phyloP scores from a whole-genome alignment of 148 eudicot species.

The Chenopodium suecicum region DNA sequence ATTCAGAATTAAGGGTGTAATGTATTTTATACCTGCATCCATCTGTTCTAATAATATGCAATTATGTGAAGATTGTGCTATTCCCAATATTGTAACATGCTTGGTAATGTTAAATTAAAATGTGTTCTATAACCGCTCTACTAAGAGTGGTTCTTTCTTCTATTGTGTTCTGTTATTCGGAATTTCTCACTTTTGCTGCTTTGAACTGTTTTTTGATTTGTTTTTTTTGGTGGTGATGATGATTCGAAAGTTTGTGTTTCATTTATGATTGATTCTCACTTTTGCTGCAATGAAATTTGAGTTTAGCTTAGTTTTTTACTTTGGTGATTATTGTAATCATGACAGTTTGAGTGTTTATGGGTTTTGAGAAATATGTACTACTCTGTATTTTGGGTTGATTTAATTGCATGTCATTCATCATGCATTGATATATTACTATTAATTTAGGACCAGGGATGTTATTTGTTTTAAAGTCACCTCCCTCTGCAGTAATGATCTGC shows the following conservation, averaged over 20 bases:
- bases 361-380: neutral
- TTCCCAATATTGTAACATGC: too few relatives aligned
- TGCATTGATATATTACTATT: too few relatives aligned
- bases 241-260: too few relatives aligned
- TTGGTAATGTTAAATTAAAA: too few relatives aligned
- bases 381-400: neutral
- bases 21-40: too few relatives aligned
- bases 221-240: too few relatives aligned
- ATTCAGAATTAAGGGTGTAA: too few relatives aligned
- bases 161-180: too few relatives aligned
- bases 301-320: neutral
- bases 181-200: neutral
- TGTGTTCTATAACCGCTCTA: too few relatives aligned
- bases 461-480: neutral
- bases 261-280: slow-evolving; percentile 31
- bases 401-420: neutral
- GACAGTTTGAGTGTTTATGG: neutral
- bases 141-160: too few relatives aligned
- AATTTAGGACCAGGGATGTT: neutral
- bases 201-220: too few relatives aligned
- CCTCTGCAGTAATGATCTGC: neutral
- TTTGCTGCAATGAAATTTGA: neutral
- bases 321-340: neutral
- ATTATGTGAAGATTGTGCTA: neutral
- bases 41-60: neutral